Evolutionary conservation across 257 asterid species (phyloP).

Genomic region (Solanum gandarillasii): DNA sequence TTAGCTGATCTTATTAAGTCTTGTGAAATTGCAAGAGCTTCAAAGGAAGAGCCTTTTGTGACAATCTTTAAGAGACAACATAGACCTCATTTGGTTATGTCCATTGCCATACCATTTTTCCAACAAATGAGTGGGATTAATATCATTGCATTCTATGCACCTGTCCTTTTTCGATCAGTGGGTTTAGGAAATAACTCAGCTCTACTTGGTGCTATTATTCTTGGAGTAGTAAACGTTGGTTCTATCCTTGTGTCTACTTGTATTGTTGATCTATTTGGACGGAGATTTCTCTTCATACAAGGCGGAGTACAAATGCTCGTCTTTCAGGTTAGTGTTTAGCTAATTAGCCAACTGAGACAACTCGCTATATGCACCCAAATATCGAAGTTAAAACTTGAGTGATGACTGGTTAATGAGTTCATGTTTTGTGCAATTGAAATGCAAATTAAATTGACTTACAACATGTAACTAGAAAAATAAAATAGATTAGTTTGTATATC

Average conservation of each 20-base stretch:
- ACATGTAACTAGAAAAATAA: too few species aligned
- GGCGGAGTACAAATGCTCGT: conserved; percentile 79
- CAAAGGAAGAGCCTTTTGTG: conserved; percentile 66
- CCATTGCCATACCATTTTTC: conserved; percentile 62
- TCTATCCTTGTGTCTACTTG: conserved; percentile 63
- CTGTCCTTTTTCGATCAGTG: conserved; percentile 54
- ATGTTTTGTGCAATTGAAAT: too few species aligned
- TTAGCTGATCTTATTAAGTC: conserved; percentile 66
- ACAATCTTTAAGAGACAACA: conserved; percentile 59
- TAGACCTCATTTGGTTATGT: conserved; percentile 62
- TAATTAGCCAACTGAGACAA: neutral
- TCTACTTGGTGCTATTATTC: conserved; percentile 60
- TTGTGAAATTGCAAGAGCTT: conserved; percentile 47
- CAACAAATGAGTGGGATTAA: conserved; percentile 82
- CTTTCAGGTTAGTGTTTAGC: conserved; percentile 23
- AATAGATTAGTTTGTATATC: neutral
- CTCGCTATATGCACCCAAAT: neutral
- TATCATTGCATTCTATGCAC: conserved; percentile 84
- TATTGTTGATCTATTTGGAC: conserved; percentile 60
- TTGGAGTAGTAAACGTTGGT: conserved; percentile 61
- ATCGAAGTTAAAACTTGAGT: neutral
- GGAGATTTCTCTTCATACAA: conserved; percentile 50
- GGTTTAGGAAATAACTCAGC: conserved; percentile 72
- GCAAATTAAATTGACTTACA: too few species aligned
- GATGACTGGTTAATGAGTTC: too few species aligned